phyloP scores from a whole-genome alignment of 2,329 filamentous ascomycete species.

The Gnomoniopsis smithogilvyi region DNA sequence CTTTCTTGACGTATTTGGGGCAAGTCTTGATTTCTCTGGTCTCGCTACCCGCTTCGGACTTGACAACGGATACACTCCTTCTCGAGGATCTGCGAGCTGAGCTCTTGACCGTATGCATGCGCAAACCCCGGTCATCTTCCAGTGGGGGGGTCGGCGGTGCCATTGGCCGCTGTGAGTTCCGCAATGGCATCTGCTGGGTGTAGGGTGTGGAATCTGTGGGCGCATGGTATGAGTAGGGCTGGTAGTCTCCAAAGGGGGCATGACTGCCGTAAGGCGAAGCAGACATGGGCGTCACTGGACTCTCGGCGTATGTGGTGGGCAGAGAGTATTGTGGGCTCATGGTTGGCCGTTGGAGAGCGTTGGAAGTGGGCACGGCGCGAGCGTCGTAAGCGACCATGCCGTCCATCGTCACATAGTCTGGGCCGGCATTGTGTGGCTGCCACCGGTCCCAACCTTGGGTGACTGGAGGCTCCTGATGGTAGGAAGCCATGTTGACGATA shows the following conservation, averaged over 20 bases:
- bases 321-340: slow-evolving; percentile 47
- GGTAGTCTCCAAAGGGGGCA: slow-evolving; percentile 40
- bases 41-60: slow-evolving; percentile 17
- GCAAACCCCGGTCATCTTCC: slow-evolving; percentile 22
- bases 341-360: slow-evolving; percentile 39
- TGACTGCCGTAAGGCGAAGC: slow-evolving; percentile 40
- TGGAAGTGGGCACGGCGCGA: slow-evolving; percentile 31
- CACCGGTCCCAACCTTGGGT: slow-evolving; percentile 53
- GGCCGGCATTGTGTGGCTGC: slow-evolving; percentile 41
- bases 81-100: slow-evolving; percentile 32
- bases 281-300: slow-evolving; percentile 39
- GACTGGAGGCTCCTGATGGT: slow-evolving; percentile 42
- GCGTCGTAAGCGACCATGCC: slow-evolving; percentile 49
- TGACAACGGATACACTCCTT: slow-evolving; percentile 30
- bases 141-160: slow-evolving; percentile 26
- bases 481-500: slow-evolving; percentile 40
- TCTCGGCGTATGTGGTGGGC: slow-evolving; percentile 39
- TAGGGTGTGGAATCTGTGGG: slow-evolving; percentile 23
- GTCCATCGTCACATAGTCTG: slow-evolving; percentile 48
- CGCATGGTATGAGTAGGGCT: slow-evolving; percentile 34
- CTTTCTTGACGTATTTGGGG: slow-evolving; percentile 7
- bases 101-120: slow-evolving; percentile 25
- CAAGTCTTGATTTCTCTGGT: slow-evolving; percentile 15
- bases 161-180: slow-evolving; percentile 2
- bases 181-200: slow-evolving; percentile 25